Evolutionary conservation across 1,284 basidiomycete species (phyloP), one percentile per base, ranked within the genome.

Genomic region (Neonothopanus nambi): DNA sequence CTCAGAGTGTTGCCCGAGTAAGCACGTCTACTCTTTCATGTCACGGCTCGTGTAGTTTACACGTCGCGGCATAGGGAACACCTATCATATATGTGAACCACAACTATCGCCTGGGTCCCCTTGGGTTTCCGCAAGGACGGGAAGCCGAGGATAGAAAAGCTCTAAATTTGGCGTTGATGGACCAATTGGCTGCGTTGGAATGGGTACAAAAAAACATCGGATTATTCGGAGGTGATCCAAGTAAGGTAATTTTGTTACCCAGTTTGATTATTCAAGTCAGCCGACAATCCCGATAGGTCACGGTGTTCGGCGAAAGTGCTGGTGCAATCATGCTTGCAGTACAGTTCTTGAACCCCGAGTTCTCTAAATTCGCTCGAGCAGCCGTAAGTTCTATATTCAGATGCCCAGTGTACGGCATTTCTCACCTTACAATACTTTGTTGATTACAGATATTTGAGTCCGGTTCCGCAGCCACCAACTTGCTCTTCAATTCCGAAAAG

Each of bases 21-120:
- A 48, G 69, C 15, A 15, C 48, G 33, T 33, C 21, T 18, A 44
- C n/a, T 17, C 11, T n/a, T 44, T 8, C 21, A 24, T 26, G 11
- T 12, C 30, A 8, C 5, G 18, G 1, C 15, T 15, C 20, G n/a
- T 13, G 26, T 5, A 15, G n/a, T 5, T 18, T 52, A n/a, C 21
- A 48, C 48, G 7, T 17, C 12, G 23, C n/a, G 24, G 26, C 11
- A 24, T 51, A 79, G 75, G 76, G 74, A 33, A 80, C 76, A 3
- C 79, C 78, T n/a, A 60, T 84, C 23, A 70, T 85, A 13, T 79
- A 80, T 47, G 81, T 84, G 39, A 79, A 73, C 33, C 61, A 76
- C 59, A 75, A 77, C 58, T 77, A 79, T 54, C 70, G 78, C 4
- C 48, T 70, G 3, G 57, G 54, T 11, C 68, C 69, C 3, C 62